Evolutionary conservation across 768 basidiomycete genomes (phyloP), one percentile per base, ranked within the genome.

Genomic region (Rhodotorula graminis): DNA sequence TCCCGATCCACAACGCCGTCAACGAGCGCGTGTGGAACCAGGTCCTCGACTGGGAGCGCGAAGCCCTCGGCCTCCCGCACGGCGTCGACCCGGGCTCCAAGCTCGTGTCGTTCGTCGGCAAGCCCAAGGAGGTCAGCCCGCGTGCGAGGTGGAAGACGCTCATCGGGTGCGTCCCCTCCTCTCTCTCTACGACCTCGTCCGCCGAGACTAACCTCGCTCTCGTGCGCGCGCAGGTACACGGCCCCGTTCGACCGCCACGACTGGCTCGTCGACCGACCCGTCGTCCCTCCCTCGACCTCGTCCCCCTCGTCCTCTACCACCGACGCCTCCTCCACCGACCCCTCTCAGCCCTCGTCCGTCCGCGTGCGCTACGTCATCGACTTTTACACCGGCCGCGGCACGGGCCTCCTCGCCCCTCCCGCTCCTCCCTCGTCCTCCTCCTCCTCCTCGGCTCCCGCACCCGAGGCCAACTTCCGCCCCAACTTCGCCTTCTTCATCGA

Each of bases 1-100:
- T 99, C 31, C 95, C 94, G 23, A 99, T 99, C 62, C 96, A 99
- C 82, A 99, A 99, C 79, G 95, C 95, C 50, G 96, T 98, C 66
- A 99, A 99, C 80, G 96, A 98, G 82, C 88, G 88, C 65, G 90
- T 91, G 6, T 95, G 92, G 92, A 82, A 83, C 29, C 89, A 92
- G 81, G 84, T 95, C 37, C 79, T 91, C 80, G 85, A 85, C 72
- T 95, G 92, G 92, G 92, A 94, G 79, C 79, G 61, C 79, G 78
- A 19, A 71, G 80, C 50, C 72, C 15, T 68, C 76, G 78, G 75
- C 76, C 61, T 76, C 77, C 23, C 79, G 77, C 47, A 47, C 49
- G 70, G 66, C 12, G 52, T 67, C 52, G 71, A 70, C 12, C 52
- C 56, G 89, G 53, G 91, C 16, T 81, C 90, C 57, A 89, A 86